phyloP scores from a whole-genome alignment of 2,329 filamentous ascomycete species.

The Phaeoacremonium minimum region DNA sequence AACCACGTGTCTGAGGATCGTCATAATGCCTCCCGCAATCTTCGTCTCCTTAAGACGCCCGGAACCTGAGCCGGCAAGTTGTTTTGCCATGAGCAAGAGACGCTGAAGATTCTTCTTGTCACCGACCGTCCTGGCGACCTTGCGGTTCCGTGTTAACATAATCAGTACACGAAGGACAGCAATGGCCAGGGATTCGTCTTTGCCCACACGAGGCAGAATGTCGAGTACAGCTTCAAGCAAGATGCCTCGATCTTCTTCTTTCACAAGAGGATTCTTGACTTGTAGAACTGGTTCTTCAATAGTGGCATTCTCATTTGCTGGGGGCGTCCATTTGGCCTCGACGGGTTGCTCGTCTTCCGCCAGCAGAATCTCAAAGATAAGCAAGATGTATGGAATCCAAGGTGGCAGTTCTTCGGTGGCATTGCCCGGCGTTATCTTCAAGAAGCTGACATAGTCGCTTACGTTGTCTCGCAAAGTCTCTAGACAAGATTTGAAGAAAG shows the following conservation, averaged over 20 bases:
- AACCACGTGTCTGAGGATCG: constrained; percentile 85
- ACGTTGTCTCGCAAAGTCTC: constrained; percentile 75
- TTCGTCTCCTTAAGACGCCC: constrained; percentile 60
- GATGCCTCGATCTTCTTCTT: constrained; percentile 59
- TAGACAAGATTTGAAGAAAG: constrained; percentile 75
- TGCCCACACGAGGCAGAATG: constrained; percentile 79
- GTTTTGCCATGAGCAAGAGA: constrained; percentile 92
- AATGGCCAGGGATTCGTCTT: constrained; percentile 79
- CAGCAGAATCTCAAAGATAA: constrained; percentile 88
- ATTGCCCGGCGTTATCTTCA: constrained; percentile 65
- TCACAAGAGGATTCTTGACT: constrained; percentile 57
- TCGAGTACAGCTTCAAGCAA: constrained; percentile 78
- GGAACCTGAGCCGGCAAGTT: constrained; percentile 75
- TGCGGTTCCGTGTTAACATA: constrained; percentile 76
- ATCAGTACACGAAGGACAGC: constrained; percentile 81
- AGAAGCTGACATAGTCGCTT: constrained; percentile 69
- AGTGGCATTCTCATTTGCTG: constrained; percentile 42
- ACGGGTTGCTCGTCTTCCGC: constrained; percentile 81
- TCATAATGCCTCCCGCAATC: constrained; percentile 64
- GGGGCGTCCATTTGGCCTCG: constrained; percentile 65
- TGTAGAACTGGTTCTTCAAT: constrained; percentile 53
- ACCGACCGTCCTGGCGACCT: constrained; percentile 70
- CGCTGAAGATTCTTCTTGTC: constrained; percentile 87
- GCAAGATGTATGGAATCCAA: constrained; percentile 86
- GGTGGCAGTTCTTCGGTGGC: constrained; percentile 76